phyloP scores from a whole-genome alignment of 2,329 filamentous ascomycete genomes.

The Talaromyces sp. region DNA sequence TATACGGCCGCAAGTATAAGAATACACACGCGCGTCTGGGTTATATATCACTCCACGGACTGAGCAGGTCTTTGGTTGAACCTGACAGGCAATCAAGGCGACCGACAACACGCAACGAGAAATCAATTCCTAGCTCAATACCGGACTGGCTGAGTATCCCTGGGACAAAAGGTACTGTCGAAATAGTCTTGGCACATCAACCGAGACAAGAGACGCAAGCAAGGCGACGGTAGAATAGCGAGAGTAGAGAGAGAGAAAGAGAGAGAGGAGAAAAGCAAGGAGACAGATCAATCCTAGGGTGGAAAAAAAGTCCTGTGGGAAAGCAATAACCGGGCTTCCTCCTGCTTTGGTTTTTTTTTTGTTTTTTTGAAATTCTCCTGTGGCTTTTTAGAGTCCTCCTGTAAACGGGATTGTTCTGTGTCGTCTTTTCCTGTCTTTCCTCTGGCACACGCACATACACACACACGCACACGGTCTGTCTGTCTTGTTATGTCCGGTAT shows the following conservation, averaged over 20 bases:
- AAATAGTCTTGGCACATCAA: constrained; percentile 10
- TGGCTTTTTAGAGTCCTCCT: background rate
- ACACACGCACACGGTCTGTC: background rate
- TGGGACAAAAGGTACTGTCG: background rate
- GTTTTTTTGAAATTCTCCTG: background rate
- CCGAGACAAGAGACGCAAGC: constrained; percentile 10
- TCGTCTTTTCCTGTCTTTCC: background rate
- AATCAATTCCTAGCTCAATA: background rate
- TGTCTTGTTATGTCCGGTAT: background rate
- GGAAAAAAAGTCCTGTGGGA: constrained; percentile 10
- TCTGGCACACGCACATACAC: background rate
- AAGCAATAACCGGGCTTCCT: background rate
- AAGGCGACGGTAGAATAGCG: background rate
- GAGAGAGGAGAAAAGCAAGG: constrained; percentile 13
- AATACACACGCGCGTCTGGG: background rate
- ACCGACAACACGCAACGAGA: background rate
- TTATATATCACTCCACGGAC: background rate
- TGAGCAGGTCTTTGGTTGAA: background rate
- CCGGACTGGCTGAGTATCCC: background rate
- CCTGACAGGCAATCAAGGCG: background rate
- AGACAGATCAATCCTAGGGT: constrained; percentile 10
- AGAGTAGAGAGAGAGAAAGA: constrained; percentile 7
- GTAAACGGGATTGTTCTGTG: background rate
- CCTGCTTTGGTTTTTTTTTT: no score
- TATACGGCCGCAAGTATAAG: background rate